Base-by-base conservation (phyloP, 106 monocot species). In the Dactylorhiza incarnata region DNA sequence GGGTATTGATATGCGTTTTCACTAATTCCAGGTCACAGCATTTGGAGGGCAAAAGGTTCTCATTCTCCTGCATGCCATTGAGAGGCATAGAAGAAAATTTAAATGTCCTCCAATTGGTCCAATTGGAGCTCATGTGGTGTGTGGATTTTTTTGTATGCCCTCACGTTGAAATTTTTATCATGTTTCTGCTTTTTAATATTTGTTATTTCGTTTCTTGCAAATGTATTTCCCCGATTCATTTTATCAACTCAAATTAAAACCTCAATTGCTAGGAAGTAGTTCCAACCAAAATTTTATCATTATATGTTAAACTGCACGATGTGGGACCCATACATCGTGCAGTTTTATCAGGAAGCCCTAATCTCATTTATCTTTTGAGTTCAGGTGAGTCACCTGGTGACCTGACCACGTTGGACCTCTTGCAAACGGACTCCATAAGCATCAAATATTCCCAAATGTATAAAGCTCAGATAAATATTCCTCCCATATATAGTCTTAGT, bases 1-100 rank as follows among this genome's bases (percentile, higher is more conserved):
- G 48, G 23, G 13, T 72, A 23, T 53, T 24, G 44, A 76, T 54
- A 54, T 75, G 8, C 62, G 73, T 73, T 79, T 61, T 23, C 48
- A 48, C 51, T 85, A 79, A 63, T 79, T 65, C 58, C 65, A 97
- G 96, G 91, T 94, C 46, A 87, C 91, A 75, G 84, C 93, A 29
- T 97, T 97, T 91, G 96, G 96, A 70, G 96, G 96, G 74, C 79
- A 89, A n/a, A 91, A 71, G 75, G 96, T 97, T 25, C 91, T 93
- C 14, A 77, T 19, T 12, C 96, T 97, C 74, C 76, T 93, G 50
- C 81, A 77, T 25, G 82, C 77, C 73, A 87, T 97, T 78, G 96
- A 97, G 73, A 88, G 87, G 73, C 82, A 89, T 17, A 71, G 86
- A 16, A 79, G 49, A 49, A 86, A 81, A 83, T 97, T 97, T 71